Base-by-base conservation (phyloP, 2,329 filamentous ascomycete species). In the Botryotinia narcissicola region DNA sequence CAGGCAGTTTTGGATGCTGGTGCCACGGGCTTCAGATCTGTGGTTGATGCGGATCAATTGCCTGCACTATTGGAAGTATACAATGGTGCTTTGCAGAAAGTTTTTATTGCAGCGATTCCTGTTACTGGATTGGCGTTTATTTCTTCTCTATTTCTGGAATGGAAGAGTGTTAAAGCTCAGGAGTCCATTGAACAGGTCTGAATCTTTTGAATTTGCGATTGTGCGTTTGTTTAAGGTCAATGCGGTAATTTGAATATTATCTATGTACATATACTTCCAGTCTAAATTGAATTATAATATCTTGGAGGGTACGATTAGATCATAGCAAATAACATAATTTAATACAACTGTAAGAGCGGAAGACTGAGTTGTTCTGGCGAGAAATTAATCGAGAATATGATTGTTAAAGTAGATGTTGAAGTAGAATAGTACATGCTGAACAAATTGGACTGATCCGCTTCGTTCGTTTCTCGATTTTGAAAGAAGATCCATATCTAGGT, bases 101-200 rank as follows among this genome's bases (percentile, higher is more conserved):
- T 85, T 0, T 90, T 87, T 77, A 87, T 87, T 74, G 87, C 88
- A 22, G 83, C 84, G 9, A 83, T 87, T 18, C 87, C 86, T 0
- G 80, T 87, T 76, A 82, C 83, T 4, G 80, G 81, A 0, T 54
- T 88, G n/a, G 85, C 84, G 9, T 82, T 88, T 37, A 48, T 88
- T 32, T 86, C 85, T 3, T 82, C 84, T 2, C 77, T 84, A 9
- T 83, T 84, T 46, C 83, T 90, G 66, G 84, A 90, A 80, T 90
- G 87, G 87, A 77, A 61, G 62, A 77, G 66, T 66, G 73, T 79
- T 29, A 75, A 75, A 18, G 59, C 73, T 20, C 70, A 63, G n/a
- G 64, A 66, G 25, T 16, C 9, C 18, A 44, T 16, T 29, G 67
- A 44, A 18, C 32, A 35, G 8, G 67, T 44, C 8, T 70, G 20